A percentile compares a stretch with the other conserved stretches of the same genome.
phyloP scores from a whole-genome alignment of 441 rosid genomes.

The Brassica hybrid region DNA sequence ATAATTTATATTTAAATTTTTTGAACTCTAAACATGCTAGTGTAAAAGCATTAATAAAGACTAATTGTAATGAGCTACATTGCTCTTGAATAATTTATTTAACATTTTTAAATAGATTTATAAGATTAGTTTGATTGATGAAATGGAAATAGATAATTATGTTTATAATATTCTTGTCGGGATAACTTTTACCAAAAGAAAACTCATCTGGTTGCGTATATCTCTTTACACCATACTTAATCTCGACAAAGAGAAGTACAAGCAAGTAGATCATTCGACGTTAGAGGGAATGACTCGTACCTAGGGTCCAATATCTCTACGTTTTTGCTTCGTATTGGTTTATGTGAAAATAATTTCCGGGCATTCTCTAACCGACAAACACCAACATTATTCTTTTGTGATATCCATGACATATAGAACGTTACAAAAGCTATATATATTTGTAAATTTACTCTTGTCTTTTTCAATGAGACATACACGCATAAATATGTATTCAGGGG shows the following conservation, averaged over 20 bases:
- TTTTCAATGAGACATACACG: conserved; percentile 22
- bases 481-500: conserved; percentile 8
- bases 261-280: no score
- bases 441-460: background rate
- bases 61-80: background rate
- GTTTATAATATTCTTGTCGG: background rate
- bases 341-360: background rate
- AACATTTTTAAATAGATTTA: background rate
- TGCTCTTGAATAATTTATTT: background rate
- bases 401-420: conserved; percentile 16
- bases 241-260: no score
- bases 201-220: background rate
- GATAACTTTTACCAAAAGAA: background rate
- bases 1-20: no score
- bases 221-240: background rate
- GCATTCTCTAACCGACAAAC: conserved; percentile 29
- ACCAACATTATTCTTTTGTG: conserved; percentile 19
- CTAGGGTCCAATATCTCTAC: background rate
- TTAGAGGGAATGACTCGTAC: no score
- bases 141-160: background rate
- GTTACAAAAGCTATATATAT: conserved; percentile 10
- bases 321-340: background rate
- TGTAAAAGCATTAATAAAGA: background rate
- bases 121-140: background rate
- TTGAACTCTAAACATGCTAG: background rate